Conservation (phyloP, 176 grass and related monocot genomes). For the Thinopyrum elongatum region DNA sequence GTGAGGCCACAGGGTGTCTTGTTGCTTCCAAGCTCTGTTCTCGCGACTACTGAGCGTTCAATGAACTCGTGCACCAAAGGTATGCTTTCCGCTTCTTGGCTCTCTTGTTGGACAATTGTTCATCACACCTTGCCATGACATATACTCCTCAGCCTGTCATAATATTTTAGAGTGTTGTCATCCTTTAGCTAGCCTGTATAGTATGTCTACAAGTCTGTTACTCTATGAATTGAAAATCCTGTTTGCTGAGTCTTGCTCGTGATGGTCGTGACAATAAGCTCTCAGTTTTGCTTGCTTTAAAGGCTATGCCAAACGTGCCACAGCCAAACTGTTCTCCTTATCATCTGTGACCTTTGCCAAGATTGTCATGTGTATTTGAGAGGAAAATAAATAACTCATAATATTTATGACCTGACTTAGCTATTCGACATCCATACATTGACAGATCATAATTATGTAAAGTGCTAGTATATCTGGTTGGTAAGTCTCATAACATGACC, state of each 20-base stretch:
- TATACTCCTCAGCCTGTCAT: neutral
- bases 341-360: too few species aligned
- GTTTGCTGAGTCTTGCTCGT: neutral
- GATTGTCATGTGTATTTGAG: too few species aligned
- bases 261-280: neutral
- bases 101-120: neutral
- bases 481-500: too few species aligned
- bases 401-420: too few species aligned
- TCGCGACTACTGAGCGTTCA: neutral
- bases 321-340: too few species aligned
- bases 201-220: neutral
- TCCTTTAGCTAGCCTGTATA: neutral
- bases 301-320: neutral
- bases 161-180: neutral
- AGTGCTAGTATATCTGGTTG: too few species aligned
- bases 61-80: neutral
- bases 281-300: neutral
- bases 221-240: neutral
- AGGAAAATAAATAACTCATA: too few species aligned
- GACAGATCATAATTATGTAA: too few species aligned
- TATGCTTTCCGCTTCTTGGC: neutral
- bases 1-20: constrained; percentile 28
- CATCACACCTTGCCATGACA: neutral
- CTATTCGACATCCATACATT: too few species aligned
- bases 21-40: constrained; percentile 48